Evolutionary conservation across 2,329 filamentous ascomycete species (phyloP), one percentile per base, ranked within the genome.

Genomic region (Xylaria sp.): DNA sequence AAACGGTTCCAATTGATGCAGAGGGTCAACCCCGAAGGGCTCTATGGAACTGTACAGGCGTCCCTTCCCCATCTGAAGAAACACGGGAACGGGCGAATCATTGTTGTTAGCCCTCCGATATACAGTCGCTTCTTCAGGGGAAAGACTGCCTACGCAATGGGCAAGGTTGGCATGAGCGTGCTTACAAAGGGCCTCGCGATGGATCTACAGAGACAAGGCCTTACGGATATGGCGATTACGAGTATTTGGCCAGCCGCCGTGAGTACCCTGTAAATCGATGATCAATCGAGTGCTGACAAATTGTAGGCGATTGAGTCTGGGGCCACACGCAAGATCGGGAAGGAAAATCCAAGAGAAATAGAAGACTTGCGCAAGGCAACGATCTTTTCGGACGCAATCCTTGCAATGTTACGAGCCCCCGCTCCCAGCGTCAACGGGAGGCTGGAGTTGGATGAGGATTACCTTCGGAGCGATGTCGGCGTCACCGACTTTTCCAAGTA

Each of bases 81-180:
- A 51, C 57, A 84, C 83, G 86, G 84, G 81, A 84, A 82, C 29
- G 92, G 89, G 0, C 81, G 93, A 29, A 88, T 97, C 69, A 82
- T 97, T 54, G 91, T 96, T 63, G 91, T 97, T 63, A 92, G 90
- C 75, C 93, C 93, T 27, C 93, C 93, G 1, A 94, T 97, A 66
- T 97, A 97, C 80, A 92, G 88, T 71, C 86, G 93, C 35, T 97
- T 97, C 80, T 94, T 96, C 79, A 82, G 92, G 25, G 93, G 93
- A 12, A 97, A 97, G 85, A 92, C 93, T 1, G 92, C 91, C 16
- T 97, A 97, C 81, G 92, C 93, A 2, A 85, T 89, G 80, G 89
- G 90, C 1, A 96, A 96, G 77, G 86, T 95, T 2, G 92, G 85
- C 53, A 97, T 97, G 93, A 92, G 88, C 74, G 91, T 95, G 3